A percentile compares a stretch with the other conserved stretches of the same genome.
Evolutionary conservation across 1,139 yeast genomes (phyloP).

Genomic region (Pichia sp.): DNA sequence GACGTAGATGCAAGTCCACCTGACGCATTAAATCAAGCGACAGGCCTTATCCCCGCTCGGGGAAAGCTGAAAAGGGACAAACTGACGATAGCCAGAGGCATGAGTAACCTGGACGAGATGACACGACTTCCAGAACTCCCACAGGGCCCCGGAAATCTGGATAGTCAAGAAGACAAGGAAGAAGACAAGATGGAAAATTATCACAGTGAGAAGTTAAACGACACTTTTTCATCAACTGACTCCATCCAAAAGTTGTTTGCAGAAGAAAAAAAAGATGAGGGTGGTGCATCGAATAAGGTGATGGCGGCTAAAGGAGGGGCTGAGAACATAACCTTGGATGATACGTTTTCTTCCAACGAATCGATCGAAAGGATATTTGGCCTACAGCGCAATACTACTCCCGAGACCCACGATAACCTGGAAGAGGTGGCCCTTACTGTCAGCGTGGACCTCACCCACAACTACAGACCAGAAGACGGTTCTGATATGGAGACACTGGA

Average conservation of each 20-base stretch:
- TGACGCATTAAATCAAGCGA: neutral
- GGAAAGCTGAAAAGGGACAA: neutral
- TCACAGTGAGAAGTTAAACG: neutral
- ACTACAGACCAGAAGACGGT: no score
- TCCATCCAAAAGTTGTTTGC: slow-evolving; percentile 3
- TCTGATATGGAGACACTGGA: no score
- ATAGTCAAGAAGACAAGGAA: neutral
- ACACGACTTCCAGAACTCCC: slow-evolving; percentile 9
- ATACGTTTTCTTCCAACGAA: neutral
- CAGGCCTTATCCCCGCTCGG: neutral
- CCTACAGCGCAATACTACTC: neutral
- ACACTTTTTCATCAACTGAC: slow-evolving; percentile 4
- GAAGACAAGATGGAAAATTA: neutral
- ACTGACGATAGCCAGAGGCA: neutral
- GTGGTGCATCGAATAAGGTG: neutral
- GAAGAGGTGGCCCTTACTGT: neutral
- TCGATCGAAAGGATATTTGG: neutral
- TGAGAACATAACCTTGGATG: neutral
- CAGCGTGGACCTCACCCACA: neutral
- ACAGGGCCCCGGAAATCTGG: neutral
- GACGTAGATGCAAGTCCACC: neutral
- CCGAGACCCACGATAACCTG: neutral
- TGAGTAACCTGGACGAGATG: slow-evolving; percentile 6
- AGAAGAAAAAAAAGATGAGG: neutral
- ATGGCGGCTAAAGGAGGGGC: neutral